These are phyloP conservation scores for Sphaceloma murrayae DNA, from an alignment of 2,329 filamentous ascomycete species.

Conservation along the genomic window DNA sequence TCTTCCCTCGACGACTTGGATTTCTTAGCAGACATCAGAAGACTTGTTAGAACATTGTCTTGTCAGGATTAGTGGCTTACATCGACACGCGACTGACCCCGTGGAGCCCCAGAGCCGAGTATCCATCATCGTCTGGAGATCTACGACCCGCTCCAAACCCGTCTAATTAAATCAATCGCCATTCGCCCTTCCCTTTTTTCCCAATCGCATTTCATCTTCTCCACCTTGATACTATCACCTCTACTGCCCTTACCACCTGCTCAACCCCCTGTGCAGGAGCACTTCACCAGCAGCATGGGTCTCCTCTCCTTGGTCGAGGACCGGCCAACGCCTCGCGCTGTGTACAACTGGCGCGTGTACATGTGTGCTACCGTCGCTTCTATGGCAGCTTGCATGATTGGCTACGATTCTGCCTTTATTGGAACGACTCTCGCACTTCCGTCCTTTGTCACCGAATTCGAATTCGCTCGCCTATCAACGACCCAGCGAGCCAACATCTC, in stretches of 20 bases:
- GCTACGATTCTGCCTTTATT: constrained; percentile 66
- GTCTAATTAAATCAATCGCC: constrained; percentile 13
- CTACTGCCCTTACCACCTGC: too few relatives aligned
- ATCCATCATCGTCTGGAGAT: constrained; percentile 7
- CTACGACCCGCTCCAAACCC: constrained; percentile 6
- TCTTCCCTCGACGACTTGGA: background rate
- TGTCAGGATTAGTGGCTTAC: constrained; percentile 6
- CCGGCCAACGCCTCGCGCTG: constrained; percentile 46
- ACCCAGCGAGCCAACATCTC: constrained; percentile 50
- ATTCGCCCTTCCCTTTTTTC: constrained; percentile 8
- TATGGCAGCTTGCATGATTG: constrained; percentile 50
- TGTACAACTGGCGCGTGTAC: constrained; percentile 54
- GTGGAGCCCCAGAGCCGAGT: constrained; percentile 12
- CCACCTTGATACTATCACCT: too few relatives aligned
- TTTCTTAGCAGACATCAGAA: constrained; percentile 2
- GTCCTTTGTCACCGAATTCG: constrained; percentile 61
- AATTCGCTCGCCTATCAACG: constrained; percentile 44
- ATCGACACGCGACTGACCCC: constrained; percentile 12
- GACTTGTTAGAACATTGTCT: too few relatives aligned
- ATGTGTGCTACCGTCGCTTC: constrained; percentile 46
- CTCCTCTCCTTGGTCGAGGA: constrained; percentile 31
- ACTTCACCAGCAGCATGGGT: constrained; percentile 28
- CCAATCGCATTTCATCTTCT: background rate
- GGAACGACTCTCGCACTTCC: constrained; percentile 63
- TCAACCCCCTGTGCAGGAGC: background rate